Percentiles rank a stretch among this genome's conserved stretches.
These are phyloP conservation scores for Waltergamsia citrina DNA, from an alignment of 2,329 filamentous ascomycete genomes.

Conservation along the genomic window DNA sequence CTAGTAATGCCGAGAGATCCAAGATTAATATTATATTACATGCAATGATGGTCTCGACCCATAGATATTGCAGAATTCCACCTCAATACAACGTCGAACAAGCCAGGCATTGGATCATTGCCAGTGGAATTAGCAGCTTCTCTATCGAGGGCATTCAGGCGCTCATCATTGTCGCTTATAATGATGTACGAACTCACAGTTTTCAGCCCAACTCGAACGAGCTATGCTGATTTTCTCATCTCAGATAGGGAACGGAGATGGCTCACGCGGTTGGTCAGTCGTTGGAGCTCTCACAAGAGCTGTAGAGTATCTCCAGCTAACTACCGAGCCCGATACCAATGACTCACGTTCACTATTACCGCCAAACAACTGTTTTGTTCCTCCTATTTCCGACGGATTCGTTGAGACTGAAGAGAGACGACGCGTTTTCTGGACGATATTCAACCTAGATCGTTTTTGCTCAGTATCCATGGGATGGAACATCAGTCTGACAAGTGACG, in stretches of 20 bases:
- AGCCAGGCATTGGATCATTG: constrained; percentile 13
- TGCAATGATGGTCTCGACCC: constrained; percentile 23
- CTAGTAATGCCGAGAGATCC: constrained; percentile 12
- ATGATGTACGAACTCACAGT: constrained; percentile 25
- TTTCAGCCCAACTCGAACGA: not conserved
- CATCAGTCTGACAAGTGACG: constrained; percentile 19
- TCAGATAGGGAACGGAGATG: constrained; percentile 19
- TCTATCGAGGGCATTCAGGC: constrained; percentile 26
- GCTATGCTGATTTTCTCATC: not conserved
- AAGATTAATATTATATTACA: constrained; percentile 22
- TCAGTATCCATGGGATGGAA: constrained; percentile 24
- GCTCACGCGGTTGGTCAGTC: constrained; percentile 15
- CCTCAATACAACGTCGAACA: constrained; percentile 1
- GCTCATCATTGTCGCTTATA: constrained; percentile 24
- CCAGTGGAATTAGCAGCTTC: constrained; percentile 20
- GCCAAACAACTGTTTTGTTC: constrained; percentile 17
- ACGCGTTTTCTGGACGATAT: constrained; percentile 22
- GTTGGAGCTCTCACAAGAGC: constrained; percentile 18
- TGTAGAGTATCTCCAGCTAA: constrained; percentile 19
- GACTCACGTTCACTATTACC: constrained; percentile 10
- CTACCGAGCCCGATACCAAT: constrained; percentile 12
- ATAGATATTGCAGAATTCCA: constrained; percentile 16
- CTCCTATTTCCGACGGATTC: too few relatives aligned
- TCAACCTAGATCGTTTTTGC: constrained; percentile 17
- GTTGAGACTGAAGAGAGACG: constrained; percentile 19